Conservation (phyloP, 2,329 filamentous ascomycete species). For the Fusarium heterosporum region DNA sequence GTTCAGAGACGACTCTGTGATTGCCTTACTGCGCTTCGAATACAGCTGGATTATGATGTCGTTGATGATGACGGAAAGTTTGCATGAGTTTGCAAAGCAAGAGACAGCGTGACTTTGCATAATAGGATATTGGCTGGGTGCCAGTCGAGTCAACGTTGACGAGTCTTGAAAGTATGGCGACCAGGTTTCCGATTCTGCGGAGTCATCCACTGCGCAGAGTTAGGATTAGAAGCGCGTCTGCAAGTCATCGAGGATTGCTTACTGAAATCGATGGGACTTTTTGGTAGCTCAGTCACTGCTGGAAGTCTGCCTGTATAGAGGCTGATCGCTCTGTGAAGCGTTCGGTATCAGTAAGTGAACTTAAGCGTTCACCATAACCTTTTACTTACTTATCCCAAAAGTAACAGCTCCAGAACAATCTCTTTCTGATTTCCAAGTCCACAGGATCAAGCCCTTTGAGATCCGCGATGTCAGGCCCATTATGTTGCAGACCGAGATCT, state of each 20-base stretch:
- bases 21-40: constrained; percentile 2
- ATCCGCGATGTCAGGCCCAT: constrained; percentile 7
- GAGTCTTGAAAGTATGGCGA: constrained; percentile 7
- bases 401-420: constrained; percentile 13
- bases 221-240: neutral
- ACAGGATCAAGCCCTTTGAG: constrained; percentile 9
- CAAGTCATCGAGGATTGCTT: neutral
- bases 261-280: constrained; percentile 15
- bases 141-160: constrained; percentile 3
- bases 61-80: constrained; percentile 1
- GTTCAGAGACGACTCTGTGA: constrained; percentile 6
- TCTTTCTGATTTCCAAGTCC: constrained; percentile 11
- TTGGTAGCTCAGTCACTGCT: constrained; percentile 3
- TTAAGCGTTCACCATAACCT: rapidly evolving
- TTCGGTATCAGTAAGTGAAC: neutral
- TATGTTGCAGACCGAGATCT: constrained; percentile 10
- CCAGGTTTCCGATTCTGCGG: constrained; percentile 6
- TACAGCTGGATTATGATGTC: constrained; percentile 13
- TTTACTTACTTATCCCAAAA: constrained; percentile 13
- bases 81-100: constrained; percentile 11
- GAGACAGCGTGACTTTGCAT: constrained; percentile 13
- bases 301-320: constrained; percentile 10
- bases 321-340: neutral
- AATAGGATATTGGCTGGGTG: neutral
- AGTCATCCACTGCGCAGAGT: neutral